Evolutionary conservation across 768 basidiomycete species (phyloP), one percentile per base, ranked within the genome.

Genomic region (Leucosporidium creatinivorum): DNA sequence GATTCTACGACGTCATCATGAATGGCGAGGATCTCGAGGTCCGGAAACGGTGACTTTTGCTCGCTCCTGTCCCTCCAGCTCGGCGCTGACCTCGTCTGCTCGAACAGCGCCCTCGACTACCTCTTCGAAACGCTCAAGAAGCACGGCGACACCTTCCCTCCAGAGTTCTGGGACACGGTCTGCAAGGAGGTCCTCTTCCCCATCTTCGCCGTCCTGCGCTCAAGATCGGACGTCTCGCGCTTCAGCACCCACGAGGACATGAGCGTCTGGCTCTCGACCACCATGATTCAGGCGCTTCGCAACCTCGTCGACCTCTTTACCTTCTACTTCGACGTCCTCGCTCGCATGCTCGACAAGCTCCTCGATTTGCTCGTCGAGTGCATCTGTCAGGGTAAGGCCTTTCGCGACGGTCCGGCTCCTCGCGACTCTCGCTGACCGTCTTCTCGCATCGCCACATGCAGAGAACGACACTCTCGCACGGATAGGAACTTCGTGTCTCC

Each of bases 1-100:
- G 89, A n/a, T 98, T 97, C 81, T 97, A 93, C 79, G 96, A 98
- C 77, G 94, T 99, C 63, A 94, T 99, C 77, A 98, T 99, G 94
- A 98, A 96, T 69, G 96, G 92, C 23, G 96, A 98, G 77, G 96
- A 99, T 76, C 81, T 99, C 31, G 96, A 99, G 84, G 93, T 99
- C 61, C 86, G 96, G 73, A 85, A 93, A 76, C 78, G 97, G 96
- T 99, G 77, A 80, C 91, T 82, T 33, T 18, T 62, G 23, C 33
- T 51, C 18, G 58, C 25, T 15, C 21, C 26, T 25, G 2, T 52
- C n/a, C 36, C 23, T 58, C 18, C 5, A n/a, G 7, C 36, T n/a
- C 57, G 8, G 63, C 18, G 47, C 58, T 59, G 67, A 31, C 66
- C 48, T 62, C 61, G 64, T 68, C 58, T 51, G 55, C 57, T 65